These are phyloP conservation scores for Magnolia officinalis DNA, from an alignment of 164 flowering plant genomes.

Conservation along the genomic window DNA sequence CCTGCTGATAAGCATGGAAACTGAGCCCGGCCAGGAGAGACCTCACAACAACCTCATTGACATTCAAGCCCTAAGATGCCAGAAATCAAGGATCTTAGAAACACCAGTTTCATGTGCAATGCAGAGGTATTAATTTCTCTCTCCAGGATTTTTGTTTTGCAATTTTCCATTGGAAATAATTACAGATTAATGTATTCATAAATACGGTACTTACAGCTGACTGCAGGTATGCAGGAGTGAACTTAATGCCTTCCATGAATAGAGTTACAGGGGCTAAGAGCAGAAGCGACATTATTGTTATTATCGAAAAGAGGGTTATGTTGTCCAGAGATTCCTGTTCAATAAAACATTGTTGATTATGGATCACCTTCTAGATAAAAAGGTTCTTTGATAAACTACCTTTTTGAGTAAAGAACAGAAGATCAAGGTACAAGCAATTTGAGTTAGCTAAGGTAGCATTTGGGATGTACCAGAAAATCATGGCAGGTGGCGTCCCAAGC, in stretches of 20 bases:
- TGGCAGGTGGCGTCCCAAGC: not conserved
- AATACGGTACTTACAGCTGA: slow-evolving; percentile 46
- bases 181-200: not conserved
- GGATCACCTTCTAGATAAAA: not conserved
- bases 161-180: not conserved
- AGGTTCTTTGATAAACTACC: not conserved
- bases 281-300: slow-evolving; percentile 65
- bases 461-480: not conserved
- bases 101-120: not conserved
- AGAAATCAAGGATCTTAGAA: not conserved
- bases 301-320: slow-evolving; percentile 66
- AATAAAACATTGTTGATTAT: slow-evolving; percentile 17
- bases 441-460: not conserved
- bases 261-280: slow-evolving; percentile 54
- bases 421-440: not conserved
- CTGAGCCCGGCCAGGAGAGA: slow-evolving; percentile 83
- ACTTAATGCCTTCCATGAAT: slow-evolving; percentile 63
- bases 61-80: slow-evolving; percentile 61
- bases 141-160: not conserved
- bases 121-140: too few relatives aligned
- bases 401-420: not conserved
- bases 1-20: slow-evolving; percentile 99
- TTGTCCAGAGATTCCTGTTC: slow-evolving; percentile 85
- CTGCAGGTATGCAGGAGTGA: slow-evolving; percentile 62
- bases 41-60: slow-evolving; percentile 48